Base-by-base conservation (phyloP, 768 basidiomycete species). In the Suillus spraguei region DNA sequence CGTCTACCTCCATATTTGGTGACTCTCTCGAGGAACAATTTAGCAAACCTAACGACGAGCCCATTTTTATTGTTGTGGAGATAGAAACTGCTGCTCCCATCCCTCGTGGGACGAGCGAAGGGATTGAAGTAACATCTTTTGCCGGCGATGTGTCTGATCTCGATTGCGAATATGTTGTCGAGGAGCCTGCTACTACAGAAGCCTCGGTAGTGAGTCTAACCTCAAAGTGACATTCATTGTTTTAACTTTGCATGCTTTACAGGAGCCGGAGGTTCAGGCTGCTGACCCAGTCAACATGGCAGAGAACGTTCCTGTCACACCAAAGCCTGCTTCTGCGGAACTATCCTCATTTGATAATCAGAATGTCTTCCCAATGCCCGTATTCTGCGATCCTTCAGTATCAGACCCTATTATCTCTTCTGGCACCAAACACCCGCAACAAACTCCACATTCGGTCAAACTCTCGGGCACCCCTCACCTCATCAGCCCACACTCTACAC, bases 381-480 rank as follows among this genome's bases (percentile, higher is more conserved):
- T 82, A 49, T 75, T 72, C 9, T 81, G 81, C 8, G 76, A 82
- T 66, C 76, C 78, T 33, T 70, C 68, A 36, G 75, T 79, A 16
- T 74, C 76, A 16, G 81, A 83, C 62, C 78, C 78, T 16, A 72
- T 76, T 17, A 16, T 35, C 24, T 61, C 52, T 61, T 33, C 11
- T 63, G 67, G 54, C 65, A 50, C 39, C 46, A 61, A 44, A 38
- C 16, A 47, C 22, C 36, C 24, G 2, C 49, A 61, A 11, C 62
- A 46, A 2, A 50, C 68, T 17, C 65, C 65, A 14, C 59, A 60
- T 47, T 67, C 67, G 14, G 65, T 69, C n/a, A 70, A 63, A 44
- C 53, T 70, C n/a, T 67, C 73, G 16, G 68, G 65, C 33, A 70
- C 71, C 16, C 70, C 71, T 33, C 62, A 41, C 44, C 9, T 66